phyloP scores from a whole-genome alignment of 192 early-diverging fungal species.

The Rhizophagus clarus region DNA sequence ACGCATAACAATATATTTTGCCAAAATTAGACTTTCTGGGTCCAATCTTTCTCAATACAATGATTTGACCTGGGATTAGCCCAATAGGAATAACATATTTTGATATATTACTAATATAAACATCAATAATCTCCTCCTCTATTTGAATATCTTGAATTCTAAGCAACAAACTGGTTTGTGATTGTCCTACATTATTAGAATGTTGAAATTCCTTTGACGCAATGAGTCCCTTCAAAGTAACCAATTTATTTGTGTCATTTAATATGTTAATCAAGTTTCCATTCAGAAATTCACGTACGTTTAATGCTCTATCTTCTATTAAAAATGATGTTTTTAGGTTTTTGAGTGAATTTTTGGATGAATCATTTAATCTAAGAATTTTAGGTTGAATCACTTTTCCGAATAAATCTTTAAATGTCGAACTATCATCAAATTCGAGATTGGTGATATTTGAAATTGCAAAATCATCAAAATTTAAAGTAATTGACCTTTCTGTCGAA shows the following conservation, averaged over 20 bases:
- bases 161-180: not conserved
- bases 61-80: not conserved
- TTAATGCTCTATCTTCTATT: not conserved
- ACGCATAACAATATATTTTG: not conserved
- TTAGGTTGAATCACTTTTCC: not conserved
- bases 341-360: too few relatives aligned
- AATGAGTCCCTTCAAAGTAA: not conserved
- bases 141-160: not conserved
- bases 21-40: not conserved
- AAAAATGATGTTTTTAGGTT: not conserved
- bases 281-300: not conserved
- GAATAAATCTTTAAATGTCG: not conserved
- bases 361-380: not conserved
- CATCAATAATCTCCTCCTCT: not conserved
- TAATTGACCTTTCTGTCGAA: not conserved
- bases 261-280: not conserved
- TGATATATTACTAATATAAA: not conserved
- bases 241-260: not conserved
- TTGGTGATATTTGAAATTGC: not conserved
- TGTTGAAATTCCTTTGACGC: not conserved
- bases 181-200: not conserved
- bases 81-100: constrained; percentile 2
- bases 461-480: not conserved
- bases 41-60: not conserved
- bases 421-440: not conserved